A percentile compares a stretch with the other conserved stretches of the same genome.
These are phyloP conservation scores for Coemansia sp. DNA, from an alignment of 192 early-diverging fungal species.

Conservation along the genomic window DNA sequence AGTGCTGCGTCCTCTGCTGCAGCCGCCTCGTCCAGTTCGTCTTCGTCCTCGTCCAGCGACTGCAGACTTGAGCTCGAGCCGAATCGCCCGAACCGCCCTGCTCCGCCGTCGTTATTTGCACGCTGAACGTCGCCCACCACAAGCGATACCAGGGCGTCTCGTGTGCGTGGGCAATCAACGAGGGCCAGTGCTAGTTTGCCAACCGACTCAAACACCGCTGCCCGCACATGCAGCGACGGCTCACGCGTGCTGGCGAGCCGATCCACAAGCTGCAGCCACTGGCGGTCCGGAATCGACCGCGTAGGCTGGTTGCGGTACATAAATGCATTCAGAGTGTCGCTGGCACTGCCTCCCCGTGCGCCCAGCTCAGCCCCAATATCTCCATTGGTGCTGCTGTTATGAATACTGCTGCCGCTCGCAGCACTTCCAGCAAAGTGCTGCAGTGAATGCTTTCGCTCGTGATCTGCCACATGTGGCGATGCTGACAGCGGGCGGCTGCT, in stretches of 20 bases:
- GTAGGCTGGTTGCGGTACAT: constrained; percentile 27
- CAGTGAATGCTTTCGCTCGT: constrained; percentile 33
- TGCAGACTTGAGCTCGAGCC: constrained; percentile 27
- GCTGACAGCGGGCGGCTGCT: neutral
- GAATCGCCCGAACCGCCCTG: constrained; percentile 24
- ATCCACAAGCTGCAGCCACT: constrained; percentile 52
- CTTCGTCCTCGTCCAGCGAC: constrained; percentile 13
- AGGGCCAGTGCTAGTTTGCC: constrained; percentile 49
- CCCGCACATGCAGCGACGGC: constrained; percentile 52
- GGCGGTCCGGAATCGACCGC: constrained; percentile 37
- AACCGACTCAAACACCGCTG: constrained; percentile 50
- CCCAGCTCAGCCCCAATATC: neutral
- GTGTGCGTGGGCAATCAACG: constrained; percentile 37
- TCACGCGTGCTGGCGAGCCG: constrained; percentile 48
- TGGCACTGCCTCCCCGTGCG: neutral
- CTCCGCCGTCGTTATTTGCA: constrained; percentile 19
- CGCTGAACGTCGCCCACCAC: constrained; percentile 37
- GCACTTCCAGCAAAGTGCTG: constrained; percentile 15
- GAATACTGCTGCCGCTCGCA: neutral
- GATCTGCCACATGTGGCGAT: neutral
- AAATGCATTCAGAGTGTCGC: constrained; percentile 2
- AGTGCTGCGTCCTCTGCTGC: neutral
- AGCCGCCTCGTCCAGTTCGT: constrained; percentile 10
- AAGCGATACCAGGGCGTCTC: constrained; percentile 37
- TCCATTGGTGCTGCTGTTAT: neutral